A percentile compares a stretch with the other conserved stretches of the same genome.
Conservation (phyloP, 2,329 filamentous ascomycete species). For the Allantophomopsis cytisporea region DNA sequence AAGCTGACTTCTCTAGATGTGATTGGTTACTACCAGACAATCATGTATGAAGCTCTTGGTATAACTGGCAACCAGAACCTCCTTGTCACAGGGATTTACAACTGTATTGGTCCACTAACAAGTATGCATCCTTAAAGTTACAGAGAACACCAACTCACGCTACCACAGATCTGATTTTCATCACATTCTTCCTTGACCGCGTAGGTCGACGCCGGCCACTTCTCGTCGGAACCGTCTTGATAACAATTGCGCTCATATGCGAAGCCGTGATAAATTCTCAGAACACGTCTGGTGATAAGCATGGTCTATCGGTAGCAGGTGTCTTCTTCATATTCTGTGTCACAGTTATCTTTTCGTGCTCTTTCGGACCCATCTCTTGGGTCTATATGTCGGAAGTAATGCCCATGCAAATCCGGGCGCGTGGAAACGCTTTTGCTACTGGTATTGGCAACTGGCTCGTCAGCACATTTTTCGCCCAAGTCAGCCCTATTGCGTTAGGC, state of each 20-base stretch:
- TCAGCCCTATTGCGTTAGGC: slow-evolving; percentile 35
- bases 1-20: slow-evolving; percentile 24
- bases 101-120: slow-evolving; percentile 36
- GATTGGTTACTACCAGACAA: slow-evolving; percentile 48
- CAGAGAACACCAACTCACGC: neutral
- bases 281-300: slow-evolving; percentile 24
- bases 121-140: slow-evolving; percentile 8
- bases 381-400: slow-evolving; percentile 55
- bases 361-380: slow-evolving; percentile 46
- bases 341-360: slow-evolving; percentile 42
- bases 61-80: slow-evolving; percentile 38
- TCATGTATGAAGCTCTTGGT: slow-evolving; percentile 42
- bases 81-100: slow-evolving; percentile 46
- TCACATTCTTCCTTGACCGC: slow-evolving; percentile 38
- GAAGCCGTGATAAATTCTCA: slow-evolving; percentile 44
- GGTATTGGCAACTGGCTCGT: slow-evolving; percentile 46
- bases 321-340: slow-evolving; percentile 55
- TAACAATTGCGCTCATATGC: slow-evolving; percentile 42
- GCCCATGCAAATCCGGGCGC: slow-evolving; percentile 49
- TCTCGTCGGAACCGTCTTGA: slow-evolving; percentile 36
- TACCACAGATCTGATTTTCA: slow-evolving; percentile 39
- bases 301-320: slow-evolving; percentile 40
- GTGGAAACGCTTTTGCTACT: slow-evolving; percentile 42
- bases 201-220: slow-evolving; percentile 37
- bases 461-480: slow-evolving; percentile 43